Evolutionary conservation across 208 protist species (phyloP).

Genomic region (Naegleria lovaniensis): DNA sequence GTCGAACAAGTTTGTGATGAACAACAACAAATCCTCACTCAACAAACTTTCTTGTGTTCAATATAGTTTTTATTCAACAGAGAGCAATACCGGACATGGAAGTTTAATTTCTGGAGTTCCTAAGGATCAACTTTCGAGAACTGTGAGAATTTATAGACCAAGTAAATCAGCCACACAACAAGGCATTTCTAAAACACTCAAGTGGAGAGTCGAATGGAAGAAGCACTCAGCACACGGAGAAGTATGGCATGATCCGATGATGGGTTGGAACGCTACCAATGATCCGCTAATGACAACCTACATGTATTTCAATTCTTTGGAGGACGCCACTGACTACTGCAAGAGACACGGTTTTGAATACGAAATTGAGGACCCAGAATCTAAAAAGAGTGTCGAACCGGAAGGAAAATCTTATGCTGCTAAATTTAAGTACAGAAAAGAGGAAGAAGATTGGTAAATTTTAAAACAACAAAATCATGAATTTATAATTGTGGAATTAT

Average conservation of each 20-base stretch:
- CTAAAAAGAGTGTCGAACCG: not conserved
- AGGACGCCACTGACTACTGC: not conserved
- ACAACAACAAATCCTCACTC: not conserved
- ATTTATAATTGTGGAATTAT: not conserved
- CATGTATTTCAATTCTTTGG: not conserved
- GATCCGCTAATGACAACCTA: constrained; percentile 10
- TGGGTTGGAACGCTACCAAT: constrained; percentile 19
- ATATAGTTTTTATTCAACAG: not conserved
- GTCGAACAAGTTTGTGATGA: too few relatives aligned
- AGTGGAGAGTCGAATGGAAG: constrained; percentile 26
- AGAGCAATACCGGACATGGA: not conserved
- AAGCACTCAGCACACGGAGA: not conserved
- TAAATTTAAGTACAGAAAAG: not conserved
- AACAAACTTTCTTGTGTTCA: not conserved
- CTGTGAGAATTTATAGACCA: constrained; percentile 18
- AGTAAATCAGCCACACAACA: not conserved
- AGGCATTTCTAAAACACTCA: not conserved
- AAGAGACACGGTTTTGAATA: constrained; percentile 8
- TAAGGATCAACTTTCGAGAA: not conserved
- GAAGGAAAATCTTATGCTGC: not conserved
- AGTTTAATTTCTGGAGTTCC: constrained; percentile 19
- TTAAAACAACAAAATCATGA: not conserved
- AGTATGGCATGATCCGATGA: constrained; percentile 9
- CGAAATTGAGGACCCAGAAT: constrained; percentile 2
- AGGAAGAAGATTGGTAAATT: constrained; percentile 11